Percentiles rank a stretch among this genome's conserved stretches.
Conservation (phyloP, 1,284 basidiomycete species). For the Lignosus rhinocerotis region DNA sequence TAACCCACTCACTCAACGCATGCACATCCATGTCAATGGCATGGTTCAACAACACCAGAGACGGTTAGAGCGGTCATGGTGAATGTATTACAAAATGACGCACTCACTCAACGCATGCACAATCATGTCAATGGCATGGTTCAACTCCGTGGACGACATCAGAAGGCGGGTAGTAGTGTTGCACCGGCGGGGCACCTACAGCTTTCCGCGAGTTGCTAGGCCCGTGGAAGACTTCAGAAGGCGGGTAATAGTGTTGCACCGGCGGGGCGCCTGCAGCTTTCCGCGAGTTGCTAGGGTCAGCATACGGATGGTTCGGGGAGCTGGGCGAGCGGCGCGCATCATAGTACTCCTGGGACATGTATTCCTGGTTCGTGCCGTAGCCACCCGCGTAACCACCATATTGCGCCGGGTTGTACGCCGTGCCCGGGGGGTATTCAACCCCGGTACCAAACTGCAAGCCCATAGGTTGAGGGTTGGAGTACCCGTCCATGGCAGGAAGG, state of each 20-base stretch:
- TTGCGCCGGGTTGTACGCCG: conserved; percentile 28
- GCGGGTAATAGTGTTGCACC: conserved; percentile 16
- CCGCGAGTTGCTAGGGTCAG: conserved; percentile 31
- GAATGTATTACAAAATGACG: not conserved
- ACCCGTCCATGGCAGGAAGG: conserved; percentile 17
- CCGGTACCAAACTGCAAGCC: not conserved
- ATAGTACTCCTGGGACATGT: conserved; percentile 13
- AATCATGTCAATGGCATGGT: not conserved
- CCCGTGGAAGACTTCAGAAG: conserved; percentile 8
- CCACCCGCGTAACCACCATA: conserved; percentile 24
- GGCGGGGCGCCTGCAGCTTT: conserved; percentile 22
- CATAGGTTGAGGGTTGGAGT: conserved; percentile 9
- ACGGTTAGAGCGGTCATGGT: not conserved
- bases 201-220: conserved; percentile 27
- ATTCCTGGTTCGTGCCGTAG: conserved; percentile 17
- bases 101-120: conserved; percentile 9
- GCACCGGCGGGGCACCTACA: conserved; percentile 24
- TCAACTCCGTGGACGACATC: conserved; percentile 16
- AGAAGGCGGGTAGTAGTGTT: conserved; percentile 6
- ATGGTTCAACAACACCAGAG: conserved; percentile 1
- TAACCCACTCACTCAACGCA: conserved; percentile 7
- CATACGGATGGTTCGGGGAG: conserved; percentile 30
- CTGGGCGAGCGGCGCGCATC: conserved; percentile 5
- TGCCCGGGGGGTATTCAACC: conserved; percentile 31
- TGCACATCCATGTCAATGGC: not conserved